phyloP scores from a whole-genome alignment of 116 monocot genomes.

The Cymodocea nodosa region DNA sequence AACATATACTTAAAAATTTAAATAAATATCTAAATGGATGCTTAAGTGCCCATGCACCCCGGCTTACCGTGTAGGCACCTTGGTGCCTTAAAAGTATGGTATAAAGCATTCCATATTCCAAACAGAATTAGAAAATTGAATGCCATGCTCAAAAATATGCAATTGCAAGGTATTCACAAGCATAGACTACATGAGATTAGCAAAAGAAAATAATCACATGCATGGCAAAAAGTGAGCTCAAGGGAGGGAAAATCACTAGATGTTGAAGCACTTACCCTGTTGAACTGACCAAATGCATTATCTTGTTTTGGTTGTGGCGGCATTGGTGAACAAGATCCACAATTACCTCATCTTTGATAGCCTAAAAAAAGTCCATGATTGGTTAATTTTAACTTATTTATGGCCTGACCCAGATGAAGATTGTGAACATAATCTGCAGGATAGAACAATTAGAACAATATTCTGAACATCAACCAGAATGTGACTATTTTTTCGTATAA shows the following conservation, averaged over 20 bases:
- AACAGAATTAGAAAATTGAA: no score
- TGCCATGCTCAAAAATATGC: no score
- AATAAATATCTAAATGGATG: no score
- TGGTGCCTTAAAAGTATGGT: no score
- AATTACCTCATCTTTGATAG: constrained; percentile 83
- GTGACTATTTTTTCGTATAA: no score
- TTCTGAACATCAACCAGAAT: no score
- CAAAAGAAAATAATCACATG: not conserved
- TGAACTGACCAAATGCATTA: constrained; percentile 51
- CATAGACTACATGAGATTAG: not conserved
- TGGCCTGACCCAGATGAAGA: not conserved
- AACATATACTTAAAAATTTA: no score
- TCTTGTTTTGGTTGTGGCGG: constrained; percentile 61
- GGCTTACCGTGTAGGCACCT: no score
- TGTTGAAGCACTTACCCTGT: constrained; percentile 35
- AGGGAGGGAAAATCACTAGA: not conserved
- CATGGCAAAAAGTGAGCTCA: not conserved
- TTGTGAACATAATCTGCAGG: not conserved
- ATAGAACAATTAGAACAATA: not conserved
- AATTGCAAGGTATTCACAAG: no score
- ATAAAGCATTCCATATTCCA: no score
- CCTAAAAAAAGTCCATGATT: constrained; percentile 19
- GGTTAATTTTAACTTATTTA: not conserved
- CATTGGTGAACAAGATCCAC: constrained; percentile 75
- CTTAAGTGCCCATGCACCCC: no score